Percentiles rank a stretch among this genome's conserved stretches.
These are phyloP conservation scores for Pholiota molesta DNA, from an alignment of 768 basidiomycete species.

Conservation along the genomic window DNA sequence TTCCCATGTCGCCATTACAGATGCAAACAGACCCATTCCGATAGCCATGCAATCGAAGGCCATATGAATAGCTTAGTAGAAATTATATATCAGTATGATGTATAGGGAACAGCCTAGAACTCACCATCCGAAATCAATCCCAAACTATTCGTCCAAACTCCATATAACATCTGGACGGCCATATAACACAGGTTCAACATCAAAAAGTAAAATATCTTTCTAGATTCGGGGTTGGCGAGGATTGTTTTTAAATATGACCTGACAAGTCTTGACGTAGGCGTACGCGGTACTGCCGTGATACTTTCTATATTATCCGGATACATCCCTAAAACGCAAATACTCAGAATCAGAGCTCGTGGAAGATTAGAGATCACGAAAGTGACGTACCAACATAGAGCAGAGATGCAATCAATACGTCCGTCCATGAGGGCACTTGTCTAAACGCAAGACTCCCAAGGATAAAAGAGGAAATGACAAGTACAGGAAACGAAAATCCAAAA, in stretches of 20 bases:
- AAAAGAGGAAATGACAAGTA: slow-evolving; percentile 47
- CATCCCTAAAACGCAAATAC: slow-evolving; percentile 43
- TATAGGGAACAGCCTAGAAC: slow-evolving; percentile 7
- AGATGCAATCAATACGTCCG: slow-evolving; percentile 58
- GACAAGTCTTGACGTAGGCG: slow-evolving; percentile 55
- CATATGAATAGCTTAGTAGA: slow-evolving; percentile 90
- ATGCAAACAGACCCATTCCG: slow-evolving; percentile 92
- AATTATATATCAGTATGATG: slow-evolving; percentile 2
- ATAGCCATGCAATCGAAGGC: slow-evolving; percentile 99
- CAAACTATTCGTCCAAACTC: slow-evolving; percentile 96
- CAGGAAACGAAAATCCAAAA: slow-evolving; percentile 62
- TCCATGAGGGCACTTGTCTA: slow-evolving; percentile 58
- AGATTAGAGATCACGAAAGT: neutral
- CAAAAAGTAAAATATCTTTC: slow-evolving; percentile 96
- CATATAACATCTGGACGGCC: slow-evolving; percentile 96
- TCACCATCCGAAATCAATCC: slow-evolving; percentile 96
- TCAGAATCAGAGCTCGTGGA: neutral
- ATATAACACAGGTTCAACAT: slow-evolving; percentile 95
- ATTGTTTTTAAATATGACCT: slow-evolving; percentile 87
- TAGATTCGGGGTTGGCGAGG: slow-evolving; percentile 86
- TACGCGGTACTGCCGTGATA: slow-evolving; percentile 46
- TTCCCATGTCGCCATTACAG: slow-evolving; percentile 98
- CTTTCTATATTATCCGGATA: slow-evolving; percentile 50
- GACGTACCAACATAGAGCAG: slow-evolving; percentile 66
- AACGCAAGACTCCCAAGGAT: slow-evolving; percentile 66